These are phyloP conservation scores for Fusarium nodosum DNA, from an alignment of 2,329 filamentous ascomycete species.

Conservation along the genomic window DNA sequence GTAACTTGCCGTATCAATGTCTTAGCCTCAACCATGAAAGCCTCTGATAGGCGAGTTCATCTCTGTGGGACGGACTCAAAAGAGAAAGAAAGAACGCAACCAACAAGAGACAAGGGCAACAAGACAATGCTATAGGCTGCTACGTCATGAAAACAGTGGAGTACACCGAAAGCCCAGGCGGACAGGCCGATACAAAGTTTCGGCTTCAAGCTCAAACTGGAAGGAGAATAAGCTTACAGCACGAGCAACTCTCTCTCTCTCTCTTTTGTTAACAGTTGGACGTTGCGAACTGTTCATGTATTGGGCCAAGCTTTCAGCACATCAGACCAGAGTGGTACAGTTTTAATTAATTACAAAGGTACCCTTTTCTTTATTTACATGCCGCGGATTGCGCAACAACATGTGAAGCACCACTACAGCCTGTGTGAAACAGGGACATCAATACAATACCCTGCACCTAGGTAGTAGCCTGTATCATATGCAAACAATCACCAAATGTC, in stretches of 20 bases:
- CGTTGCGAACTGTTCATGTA: conserved; percentile 3
- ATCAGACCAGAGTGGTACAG: background rate
- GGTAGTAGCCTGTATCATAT: background rate
- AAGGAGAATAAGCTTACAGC: conserved; percentile 27
- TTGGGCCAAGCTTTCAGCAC: conserved; percentile 35
- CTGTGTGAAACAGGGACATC: conserved; percentile 19
- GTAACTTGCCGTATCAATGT: background rate
- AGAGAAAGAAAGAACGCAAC: conserved; percentile 7
- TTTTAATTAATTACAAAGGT: conserved; percentile 5
- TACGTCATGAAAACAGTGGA: conserved; percentile 37
- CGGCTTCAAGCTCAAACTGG: conserved; percentile 36
- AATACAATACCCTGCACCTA: background rate
- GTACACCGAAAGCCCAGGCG: conserved; percentile 11
- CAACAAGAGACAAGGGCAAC: background rate
- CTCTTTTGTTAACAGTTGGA: background rate
- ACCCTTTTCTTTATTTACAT: too few species aligned
- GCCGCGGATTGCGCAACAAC: conserved; percentile 1
- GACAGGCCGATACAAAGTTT: conserved; percentile 44
- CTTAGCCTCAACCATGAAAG: background rate
- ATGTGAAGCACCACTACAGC: background rate
- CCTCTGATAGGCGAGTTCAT: conserved; percentile 17
- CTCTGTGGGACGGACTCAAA: background rate
- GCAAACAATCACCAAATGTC: background rate
- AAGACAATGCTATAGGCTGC: conserved; percentile 16
- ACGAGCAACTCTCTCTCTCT: background rate